Evolutionary conservation across 1,284 basidiomycete genomes (phyloP).

Genomic region (Ganoderma resinaceum): DNA sequence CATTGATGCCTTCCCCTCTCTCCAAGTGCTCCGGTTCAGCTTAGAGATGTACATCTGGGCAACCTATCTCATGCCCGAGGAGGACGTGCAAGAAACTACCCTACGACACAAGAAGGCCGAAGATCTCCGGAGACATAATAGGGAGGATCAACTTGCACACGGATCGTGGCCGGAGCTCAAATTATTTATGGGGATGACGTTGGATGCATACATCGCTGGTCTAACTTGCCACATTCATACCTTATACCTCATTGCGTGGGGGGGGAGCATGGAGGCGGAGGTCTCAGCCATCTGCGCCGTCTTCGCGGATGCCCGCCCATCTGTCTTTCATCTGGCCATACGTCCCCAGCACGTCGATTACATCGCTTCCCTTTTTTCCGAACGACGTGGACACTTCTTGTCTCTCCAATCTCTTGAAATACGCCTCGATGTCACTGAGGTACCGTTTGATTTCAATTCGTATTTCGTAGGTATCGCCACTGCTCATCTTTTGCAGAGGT

Average conservation of each 20-base stretch:
- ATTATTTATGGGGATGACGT: not conserved
- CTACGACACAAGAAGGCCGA: not conserved
- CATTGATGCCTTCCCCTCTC: too few relatives aligned
- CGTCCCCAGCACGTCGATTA: not conserved
- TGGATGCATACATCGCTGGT: not conserved
- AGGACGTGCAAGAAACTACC: not conserved
- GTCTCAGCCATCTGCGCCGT: not conserved
- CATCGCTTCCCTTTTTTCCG: not conserved
- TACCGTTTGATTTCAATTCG: not conserved
- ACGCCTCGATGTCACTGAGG: not conserved
- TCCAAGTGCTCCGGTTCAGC: not conserved
- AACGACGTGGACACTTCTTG: not conserved
- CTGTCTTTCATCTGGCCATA: not conserved
- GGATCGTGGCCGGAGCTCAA: not conserved
- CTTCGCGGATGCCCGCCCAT: not conserved
- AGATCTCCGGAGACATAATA: not conserved
- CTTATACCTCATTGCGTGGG: not conserved
- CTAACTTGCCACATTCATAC: not conserved
- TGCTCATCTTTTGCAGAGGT: not conserved
- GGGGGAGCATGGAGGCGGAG: not conserved
- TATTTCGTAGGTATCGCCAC: not conserved
- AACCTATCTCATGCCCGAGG: not conserved
- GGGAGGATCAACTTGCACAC: not conserved
- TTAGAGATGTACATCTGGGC: not conserved
- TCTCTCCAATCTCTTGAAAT: not conserved